Percentiles rank a stretch among this genome's conserved stretches.
Conservation (phyloP, 1,284 basidiomycete species). For the Cryptococcus sp. region DNA sequence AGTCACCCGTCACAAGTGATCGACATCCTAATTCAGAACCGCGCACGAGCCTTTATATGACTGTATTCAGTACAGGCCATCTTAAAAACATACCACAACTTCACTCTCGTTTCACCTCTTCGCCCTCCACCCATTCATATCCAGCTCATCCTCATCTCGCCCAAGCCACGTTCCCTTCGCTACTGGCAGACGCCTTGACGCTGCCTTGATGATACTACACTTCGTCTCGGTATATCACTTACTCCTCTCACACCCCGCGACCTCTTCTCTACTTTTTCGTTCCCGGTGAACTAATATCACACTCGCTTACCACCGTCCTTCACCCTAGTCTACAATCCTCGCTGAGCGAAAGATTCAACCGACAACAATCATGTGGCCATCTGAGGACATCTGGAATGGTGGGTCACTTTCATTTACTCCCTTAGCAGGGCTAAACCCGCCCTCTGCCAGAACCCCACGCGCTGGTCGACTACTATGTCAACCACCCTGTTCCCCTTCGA, state of each 20-base stretch:
- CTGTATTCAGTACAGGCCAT: too few species aligned
- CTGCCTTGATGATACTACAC: neutral
- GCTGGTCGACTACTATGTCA: slow-evolving; percentile 50
- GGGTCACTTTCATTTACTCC: slow-evolving; percentile 9
- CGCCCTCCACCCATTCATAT: neutral
- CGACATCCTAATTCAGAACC: too few species aligned
- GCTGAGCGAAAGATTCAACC: neutral
- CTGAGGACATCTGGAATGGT: slow-evolving; percentile 38
- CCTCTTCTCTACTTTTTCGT: slow-evolving; percentile 1
- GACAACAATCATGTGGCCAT: slow-evolving; percentile 19
- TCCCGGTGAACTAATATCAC: slow-evolving; percentile 1
- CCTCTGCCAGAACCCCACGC: slow-evolving; percentile 33
- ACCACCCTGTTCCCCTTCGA: slow-evolving; percentile 50
- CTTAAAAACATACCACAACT: slow-evolving; percentile 1
- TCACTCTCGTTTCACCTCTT: neutral
- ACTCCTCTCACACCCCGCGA: neutral
- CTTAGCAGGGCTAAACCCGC: neutral
- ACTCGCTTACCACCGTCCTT: neutral
- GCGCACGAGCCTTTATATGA: too few species aligned
- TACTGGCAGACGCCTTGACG: neutral
- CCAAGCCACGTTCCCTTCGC: slow-evolving; percentile 10
- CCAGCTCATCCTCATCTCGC: neutral
- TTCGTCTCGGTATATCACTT: slow-evolving; percentile 6
- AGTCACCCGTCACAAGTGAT: too few species aligned
- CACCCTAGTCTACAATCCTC: neutral